Base-by-base conservation (phyloP, 208 protist genomes). In the Trypanosoma brucei region DNA sequence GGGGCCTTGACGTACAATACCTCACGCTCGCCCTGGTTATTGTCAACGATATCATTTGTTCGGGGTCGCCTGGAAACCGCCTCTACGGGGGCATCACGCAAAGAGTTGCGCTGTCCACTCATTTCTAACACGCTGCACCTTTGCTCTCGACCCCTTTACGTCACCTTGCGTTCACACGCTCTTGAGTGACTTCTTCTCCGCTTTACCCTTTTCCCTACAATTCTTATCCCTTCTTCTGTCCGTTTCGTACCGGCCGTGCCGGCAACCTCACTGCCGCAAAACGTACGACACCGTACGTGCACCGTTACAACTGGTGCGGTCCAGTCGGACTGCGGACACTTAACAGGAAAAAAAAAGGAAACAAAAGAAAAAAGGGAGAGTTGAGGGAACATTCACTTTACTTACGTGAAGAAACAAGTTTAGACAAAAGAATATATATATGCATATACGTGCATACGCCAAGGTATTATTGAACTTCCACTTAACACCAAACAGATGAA, bases 321-420 rank as follows among this genome's bases (percentile, higher is more conserved):
- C 44, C 44, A 8, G 44, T 14, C 44, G 8, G 14, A 48, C 8
- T 48, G 44, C 8, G 9, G 44, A 0, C 8, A 8, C 14, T 48
- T 48, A n/a, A 48, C 14, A 48, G 44, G 13, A 33, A 54, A 60
- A 40, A 60, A 40, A 60, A 35, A 31, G 11, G 11, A 51, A 51
- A 60, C n/a, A 30, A 50, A 60, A 14, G 49, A 60, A 50, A 54
- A 51, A 63, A 55, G 5, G 35, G n/a, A 63, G 35, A 36, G 39
- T 0, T 22, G 22, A 22, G 22, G 22, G 22, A 22, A 22, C 22
- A 22, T 22, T 22, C 22, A 22, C 22, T 22, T 22, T 22, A 22
- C 22, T 22, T 22, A 22, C 22, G 22, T 22, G 22, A 22, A 22
- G 22, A 22, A 22, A 22, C 22, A 22, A 22, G 22, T 22, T 22